Evolutionary conservation across 2,329 filamentous ascomycete species (phyloP).

Genomic region (Talaromyces sp.): DNA sequence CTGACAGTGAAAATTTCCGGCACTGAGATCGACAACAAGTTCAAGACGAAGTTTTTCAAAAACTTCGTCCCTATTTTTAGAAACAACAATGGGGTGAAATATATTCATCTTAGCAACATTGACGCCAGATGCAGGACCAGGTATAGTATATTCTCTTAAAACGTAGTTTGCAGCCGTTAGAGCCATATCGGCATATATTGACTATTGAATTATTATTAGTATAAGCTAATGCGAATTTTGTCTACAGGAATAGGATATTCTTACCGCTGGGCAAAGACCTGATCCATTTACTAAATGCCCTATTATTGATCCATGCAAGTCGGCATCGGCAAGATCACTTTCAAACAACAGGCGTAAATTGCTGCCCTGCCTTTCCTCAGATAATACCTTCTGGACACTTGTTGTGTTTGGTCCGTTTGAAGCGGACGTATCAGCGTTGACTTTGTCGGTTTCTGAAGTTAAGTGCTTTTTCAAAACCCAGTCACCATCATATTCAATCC

Average conservation of each 20-base stretch:
- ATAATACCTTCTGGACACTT: neutral
- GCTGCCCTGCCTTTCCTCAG: neutral
- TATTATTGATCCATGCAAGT: neutral
- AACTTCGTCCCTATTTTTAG: neutral
- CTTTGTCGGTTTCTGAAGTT: neutral
- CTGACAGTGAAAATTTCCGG: neutral
- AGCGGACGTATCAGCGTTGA: neutral
- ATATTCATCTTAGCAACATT: conserved; percentile 38
- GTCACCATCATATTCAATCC: conserved; percentile 66
- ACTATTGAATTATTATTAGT: conserved; percentile 10
- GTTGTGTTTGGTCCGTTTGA: neutral
- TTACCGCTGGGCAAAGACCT: conserved; percentile 42
- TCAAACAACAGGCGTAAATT: neutral
- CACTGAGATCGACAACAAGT: conserved; percentile 39
- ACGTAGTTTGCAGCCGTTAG: conserved; percentile 19
- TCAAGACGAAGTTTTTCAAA: neutral
- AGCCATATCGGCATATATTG: conserved; percentile 22
- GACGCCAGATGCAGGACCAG: conserved; percentile 21
- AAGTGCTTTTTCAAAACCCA: conserved; percentile 67
- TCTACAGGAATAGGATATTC: conserved; percentile 8
- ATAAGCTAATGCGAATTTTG: neutral
- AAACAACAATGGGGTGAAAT: conserved; percentile 46
- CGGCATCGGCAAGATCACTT: neutral
- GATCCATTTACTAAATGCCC: conserved; percentile 29
- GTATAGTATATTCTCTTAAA: conserved; percentile 1